phyloP scores from a whole-genome alignment of 2,329 filamentous ascomycete species.

The Colletotrichum brevisporum region DNA sequence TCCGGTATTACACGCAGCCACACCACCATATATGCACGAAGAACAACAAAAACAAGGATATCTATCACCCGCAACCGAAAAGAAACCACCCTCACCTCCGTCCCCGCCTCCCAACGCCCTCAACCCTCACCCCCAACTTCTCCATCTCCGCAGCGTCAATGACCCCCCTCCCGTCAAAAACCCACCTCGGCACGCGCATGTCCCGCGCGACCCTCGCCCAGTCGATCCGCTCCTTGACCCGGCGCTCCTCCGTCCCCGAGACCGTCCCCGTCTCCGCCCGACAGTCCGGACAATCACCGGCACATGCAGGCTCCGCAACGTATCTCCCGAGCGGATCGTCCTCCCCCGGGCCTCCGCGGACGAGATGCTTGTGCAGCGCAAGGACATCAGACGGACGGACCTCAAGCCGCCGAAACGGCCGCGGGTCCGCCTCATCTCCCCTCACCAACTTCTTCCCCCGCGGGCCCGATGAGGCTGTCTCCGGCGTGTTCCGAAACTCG shows the following conservation, averaged over 20 bases:
- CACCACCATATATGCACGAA: too few species aligned
- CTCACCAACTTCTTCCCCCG: constrained; percentile 42
- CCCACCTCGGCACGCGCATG: constrained; percentile 68
- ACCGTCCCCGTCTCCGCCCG: constrained; percentile 50
- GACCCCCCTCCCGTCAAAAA: constrained; percentile 70
- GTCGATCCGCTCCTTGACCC: constrained; percentile 63
- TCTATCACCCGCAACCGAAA: neutral
- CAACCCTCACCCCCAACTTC: constrained; percentile 65
- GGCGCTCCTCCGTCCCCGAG: constrained; percentile 59
- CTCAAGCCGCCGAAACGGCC: constrained; percentile 55
- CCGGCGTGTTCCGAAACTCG: constrained; percentile 61
- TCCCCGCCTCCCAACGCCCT: constrained; percentile 65
- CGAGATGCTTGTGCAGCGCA: constrained; percentile 61
- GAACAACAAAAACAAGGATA: neutral
- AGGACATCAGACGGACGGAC: constrained; percentile 62
- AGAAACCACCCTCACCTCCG: neutral
- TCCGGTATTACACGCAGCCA: too few species aligned
- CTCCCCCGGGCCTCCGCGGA: constrained; percentile 44
- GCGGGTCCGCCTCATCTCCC: constrained; percentile 56
- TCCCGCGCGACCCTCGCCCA: constrained; percentile 64
- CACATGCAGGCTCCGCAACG: constrained; percentile 61
- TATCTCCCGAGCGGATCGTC: constrained; percentile 62
- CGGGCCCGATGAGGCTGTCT: neutral
- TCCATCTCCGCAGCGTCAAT: constrained; percentile 64
- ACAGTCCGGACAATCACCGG: constrained; percentile 65